Conservation (phyloP, 2,329 filamentous ascomycete genomes). For the Penicillium sp. region DNA sequence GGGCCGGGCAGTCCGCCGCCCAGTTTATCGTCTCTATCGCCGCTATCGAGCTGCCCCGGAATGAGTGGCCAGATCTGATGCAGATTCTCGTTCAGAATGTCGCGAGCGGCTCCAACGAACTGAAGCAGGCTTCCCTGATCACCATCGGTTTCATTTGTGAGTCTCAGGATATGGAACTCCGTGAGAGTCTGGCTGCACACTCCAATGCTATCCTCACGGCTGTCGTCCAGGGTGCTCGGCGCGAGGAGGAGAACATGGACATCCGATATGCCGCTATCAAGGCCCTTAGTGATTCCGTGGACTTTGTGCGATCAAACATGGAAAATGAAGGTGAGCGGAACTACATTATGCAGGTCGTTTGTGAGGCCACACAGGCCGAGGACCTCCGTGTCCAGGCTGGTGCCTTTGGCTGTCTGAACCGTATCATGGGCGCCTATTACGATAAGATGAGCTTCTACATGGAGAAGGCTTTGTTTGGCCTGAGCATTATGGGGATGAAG, state of each 20-base stretch:
- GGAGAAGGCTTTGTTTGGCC: conserved; percentile 98
- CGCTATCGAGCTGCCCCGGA: conserved; percentile 87
- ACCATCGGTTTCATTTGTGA: conserved; percentile 99
- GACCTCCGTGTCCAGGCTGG: conserved; percentile 93
- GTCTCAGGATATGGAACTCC: conserved; percentile 84
- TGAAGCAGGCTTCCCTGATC: conserved; percentile 92
- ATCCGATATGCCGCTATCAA: conserved; percentile 92
- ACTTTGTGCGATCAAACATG: conserved; percentile 98
- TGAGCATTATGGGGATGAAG: conserved; percentile 99
- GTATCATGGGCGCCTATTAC: conserved; percentile 98
- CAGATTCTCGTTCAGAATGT: conserved; percentile 87
- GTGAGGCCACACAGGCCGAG: conserved; percentile 93
- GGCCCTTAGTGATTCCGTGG: conserved; percentile 91
- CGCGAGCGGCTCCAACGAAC: conserved; percentile 79
- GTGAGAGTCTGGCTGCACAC: conserved; percentile 79
- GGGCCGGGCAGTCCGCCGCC: conserved; percentile 86
- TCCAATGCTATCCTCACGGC: conserved; percentile 98
- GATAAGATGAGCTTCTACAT: conserved; percentile 99
- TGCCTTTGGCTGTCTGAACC: conserved; percentile 95
- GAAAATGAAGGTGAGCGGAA: conserved; percentile 99
- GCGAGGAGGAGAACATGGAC: conserved; percentile 90
- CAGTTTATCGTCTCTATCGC: conserved; percentile 96
- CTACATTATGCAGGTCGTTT: conserved; percentile 99
- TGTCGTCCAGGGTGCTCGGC: conserved; percentile 94
- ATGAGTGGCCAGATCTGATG: conserved; percentile 95